Conservation (phyloP, 2,329 filamentous ascomycete species). For the Nemania diffusa region DNA sequence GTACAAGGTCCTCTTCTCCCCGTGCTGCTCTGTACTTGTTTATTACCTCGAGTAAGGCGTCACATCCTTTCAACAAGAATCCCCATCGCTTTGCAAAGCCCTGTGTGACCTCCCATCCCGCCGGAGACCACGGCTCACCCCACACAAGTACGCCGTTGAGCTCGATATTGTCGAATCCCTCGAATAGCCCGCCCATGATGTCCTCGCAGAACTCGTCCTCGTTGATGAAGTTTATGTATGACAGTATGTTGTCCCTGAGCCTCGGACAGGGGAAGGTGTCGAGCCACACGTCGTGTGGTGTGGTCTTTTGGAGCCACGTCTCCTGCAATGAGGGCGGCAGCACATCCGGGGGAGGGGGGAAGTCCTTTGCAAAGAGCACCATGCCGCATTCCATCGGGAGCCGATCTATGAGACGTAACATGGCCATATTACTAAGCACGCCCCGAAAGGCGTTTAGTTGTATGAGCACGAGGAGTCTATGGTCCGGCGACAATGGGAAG, state of each 20-base stretch:
- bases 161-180: conserved; percentile 45
- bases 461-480: conserved; percentile 41
- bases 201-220: conserved; percentile 48
- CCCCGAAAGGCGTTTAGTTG: conserved; percentile 44
- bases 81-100: conserved; percentile 51
- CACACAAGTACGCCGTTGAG: conserved; percentile 51
- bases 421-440: conserved; percentile 41
- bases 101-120: conserved; percentile 54
- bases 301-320: conserved; percentile 43
- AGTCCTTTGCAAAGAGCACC: conserved; percentile 36
- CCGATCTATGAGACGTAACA: conserved; percentile 39
- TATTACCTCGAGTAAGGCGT: conserved; percentile 48
- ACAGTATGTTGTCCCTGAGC: conserved; percentile 48
- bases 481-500: conserved; percentile 43
- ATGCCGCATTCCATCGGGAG: conserved; percentile 42
- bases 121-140: conserved; percentile 50
- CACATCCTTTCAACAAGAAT: conserved; percentile 50
- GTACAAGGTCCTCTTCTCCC: conserved; percentile 47
- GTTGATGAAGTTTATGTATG: conserved; percentile 37
- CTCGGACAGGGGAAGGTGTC: conserved; percentile 43
- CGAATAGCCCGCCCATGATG: conserved; percentile 45
- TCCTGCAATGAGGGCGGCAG: conserved; percentile 42
- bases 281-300: conserved; percentile 47
- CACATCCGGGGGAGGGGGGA: conserved; percentile 35
- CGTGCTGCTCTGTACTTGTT: conserved; percentile 50